Conservation (phyloP, 371 early-diverging fungal genomes). For the Mortierella sp. region DNA sequence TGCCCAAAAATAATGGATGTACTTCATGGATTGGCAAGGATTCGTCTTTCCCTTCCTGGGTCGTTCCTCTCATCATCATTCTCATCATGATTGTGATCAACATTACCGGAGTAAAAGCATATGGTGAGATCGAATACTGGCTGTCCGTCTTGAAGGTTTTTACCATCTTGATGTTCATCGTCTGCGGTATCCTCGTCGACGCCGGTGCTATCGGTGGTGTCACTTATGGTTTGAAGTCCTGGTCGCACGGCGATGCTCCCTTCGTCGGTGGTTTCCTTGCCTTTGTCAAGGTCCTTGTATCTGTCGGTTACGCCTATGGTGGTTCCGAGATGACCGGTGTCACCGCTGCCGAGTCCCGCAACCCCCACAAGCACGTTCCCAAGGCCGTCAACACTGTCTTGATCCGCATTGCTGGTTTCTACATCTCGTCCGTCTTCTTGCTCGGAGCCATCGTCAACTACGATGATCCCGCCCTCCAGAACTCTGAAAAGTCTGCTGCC, state of each 20-base stretch:
- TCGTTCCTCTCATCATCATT: conserved; percentile 74
- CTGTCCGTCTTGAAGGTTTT: conserved; percentile 76
- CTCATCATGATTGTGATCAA: conserved; percentile 72
- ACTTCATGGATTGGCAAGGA: conserved; percentile 85
- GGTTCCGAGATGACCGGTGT: conserved; percentile 82
- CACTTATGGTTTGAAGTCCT: conserved; percentile 65
- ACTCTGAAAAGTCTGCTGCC: conserved; percentile 40
- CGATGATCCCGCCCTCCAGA: conserved; percentile 64
- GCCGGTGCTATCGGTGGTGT: conserved; percentile 61
- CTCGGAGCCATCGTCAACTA: conserved; percentile 75
- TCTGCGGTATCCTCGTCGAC: conserved; percentile 72
- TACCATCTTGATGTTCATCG: conserved; percentile 74
- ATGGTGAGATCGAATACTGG: conserved; percentile 85
- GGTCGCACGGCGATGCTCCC: conserved; percentile 73
- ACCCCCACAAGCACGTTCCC: conserved; percentile 75
- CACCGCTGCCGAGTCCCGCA: conserved; percentile 81
- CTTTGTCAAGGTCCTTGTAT: conserved; percentile 72
- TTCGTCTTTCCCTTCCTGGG: conserved; percentile 61
- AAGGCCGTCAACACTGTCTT: conserved; percentile 73
- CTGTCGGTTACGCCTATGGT: conserved; percentile 83
- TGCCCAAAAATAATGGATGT: conserved; percentile 48
- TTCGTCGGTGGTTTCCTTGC: conserved; percentile 72
- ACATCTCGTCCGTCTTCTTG: conserved; percentile 72
- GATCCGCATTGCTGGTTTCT: conserved; percentile 78
- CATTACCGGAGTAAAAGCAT: conserved; percentile 74